Evolutionary conservation across 805 yeast species (phyloP), one percentile per base, ranked within the genome.

Genomic region (Metschnikowia cerradonensis): DNA sequence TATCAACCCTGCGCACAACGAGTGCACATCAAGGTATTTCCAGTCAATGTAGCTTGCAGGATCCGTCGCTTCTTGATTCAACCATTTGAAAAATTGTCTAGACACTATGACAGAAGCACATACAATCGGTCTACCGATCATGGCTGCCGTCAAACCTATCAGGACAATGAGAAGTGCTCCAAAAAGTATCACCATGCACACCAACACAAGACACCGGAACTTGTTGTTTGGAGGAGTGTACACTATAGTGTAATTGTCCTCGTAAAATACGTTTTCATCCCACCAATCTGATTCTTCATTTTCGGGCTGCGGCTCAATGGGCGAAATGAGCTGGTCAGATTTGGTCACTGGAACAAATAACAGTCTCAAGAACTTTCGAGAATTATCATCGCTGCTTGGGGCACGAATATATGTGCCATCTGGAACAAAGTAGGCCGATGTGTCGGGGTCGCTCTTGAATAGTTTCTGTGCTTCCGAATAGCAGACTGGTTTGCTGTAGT

Each of bases 321-420:
- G 56, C 4, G 72, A 38, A 86, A 65, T 13, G 86, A 75, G 55
- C 45, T 78, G 73, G 64, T 91, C 96, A 57, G 83, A 86, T 57
- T 82, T 84, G 0, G 96, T 88, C 2, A 92, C 97, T 0, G 90
- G 81, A 0, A 88, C 85, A 69, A 94, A 94, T 51, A 90, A 68
- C 43, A 80, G 78, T 57, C 80, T 81, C 32, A 84, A 79, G 55
- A 76, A 82, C 44, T 77, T 78, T 51, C 90, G 72, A 0, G 92
- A 81, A 19, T 86, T 83, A 14, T 83, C 84, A 63, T 91, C 97
- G 56, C 80, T 80, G 52, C 82, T 85, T 0, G 99, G 99, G 1
- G 90, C 99, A 50, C 98, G 80, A 33, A 91, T 81, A 60, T 80
- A 86, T 43, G 74, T 72, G 3, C 99, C 99, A 65, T 88, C 86